Evolutionary conservation across 2,329 filamentous ascomycete species (phyloP).

Genomic region (Pseudophaeomoniella oleicola): DNA sequence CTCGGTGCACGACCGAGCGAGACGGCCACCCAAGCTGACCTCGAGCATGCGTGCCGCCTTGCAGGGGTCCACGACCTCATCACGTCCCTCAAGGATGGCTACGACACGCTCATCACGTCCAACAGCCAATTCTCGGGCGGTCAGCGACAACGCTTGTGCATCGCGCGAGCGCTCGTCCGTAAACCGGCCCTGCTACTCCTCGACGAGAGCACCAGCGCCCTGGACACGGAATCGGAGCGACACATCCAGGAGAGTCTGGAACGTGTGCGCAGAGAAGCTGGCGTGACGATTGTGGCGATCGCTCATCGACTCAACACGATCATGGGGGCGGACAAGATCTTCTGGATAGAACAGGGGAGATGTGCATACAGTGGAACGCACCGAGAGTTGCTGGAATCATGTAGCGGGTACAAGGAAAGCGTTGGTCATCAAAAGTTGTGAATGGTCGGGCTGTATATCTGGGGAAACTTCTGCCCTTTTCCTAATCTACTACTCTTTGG

Average conservation of each 20-base stretch:
- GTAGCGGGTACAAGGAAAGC: conserved; percentile 31
- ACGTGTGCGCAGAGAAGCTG: conserved; percentile 39
- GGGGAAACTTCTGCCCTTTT: too few relatives aligned
- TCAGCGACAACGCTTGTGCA: conserved; percentile 41
- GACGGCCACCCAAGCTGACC: conserved; percentile 40
- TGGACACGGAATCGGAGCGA: conserved; percentile 53
- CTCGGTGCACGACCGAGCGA: conserved; percentile 36
- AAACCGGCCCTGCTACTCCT: conserved; percentile 38
- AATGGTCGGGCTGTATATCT: too few relatives aligned
- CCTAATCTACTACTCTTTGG: too few relatives aligned
- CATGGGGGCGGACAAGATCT: conserved; percentile 67
- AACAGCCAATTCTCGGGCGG: conserved; percentile 38
- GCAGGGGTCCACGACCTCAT: conserved; percentile 1
- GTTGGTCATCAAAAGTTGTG: neutral
- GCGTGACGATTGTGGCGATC: conserved; percentile 54
- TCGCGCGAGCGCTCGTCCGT: conserved; percentile 39
- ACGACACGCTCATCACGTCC: conserved; percentile 37
- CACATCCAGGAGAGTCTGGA: conserved; percentile 57
- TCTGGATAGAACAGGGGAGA: conserved; percentile 55
- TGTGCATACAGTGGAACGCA: conserved; percentile 50
- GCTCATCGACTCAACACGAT: conserved; percentile 66
- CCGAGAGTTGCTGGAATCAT: conserved; percentile 36
- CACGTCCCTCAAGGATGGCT: conserved; percentile 45
- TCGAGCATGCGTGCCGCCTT: conserved; percentile 47
- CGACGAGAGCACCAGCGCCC: conserved; percentile 43